phyloP scores from a whole-genome alignment of 305 asterid species.

The Fraxinus dipetala region DNA sequence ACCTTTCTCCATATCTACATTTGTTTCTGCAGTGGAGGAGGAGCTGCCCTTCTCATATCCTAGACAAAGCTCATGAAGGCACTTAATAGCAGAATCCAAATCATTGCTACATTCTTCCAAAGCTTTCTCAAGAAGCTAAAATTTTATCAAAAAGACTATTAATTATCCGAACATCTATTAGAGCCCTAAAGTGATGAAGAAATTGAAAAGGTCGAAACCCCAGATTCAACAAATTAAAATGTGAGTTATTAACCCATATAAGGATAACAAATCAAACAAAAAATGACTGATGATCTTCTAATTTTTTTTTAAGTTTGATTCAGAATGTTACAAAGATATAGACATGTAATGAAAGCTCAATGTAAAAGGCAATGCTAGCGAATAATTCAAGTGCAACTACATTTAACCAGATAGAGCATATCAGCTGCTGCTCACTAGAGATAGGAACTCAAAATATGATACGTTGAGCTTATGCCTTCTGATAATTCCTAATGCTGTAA shows the following conservation, averaged over 20 bases:
- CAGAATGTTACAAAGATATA: background rate
- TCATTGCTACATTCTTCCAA: background rate
- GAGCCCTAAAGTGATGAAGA: background rate
- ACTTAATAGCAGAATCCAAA: background rate
- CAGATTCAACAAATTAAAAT: background rate
- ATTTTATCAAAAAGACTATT: background rate
- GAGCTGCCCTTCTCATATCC: background rate
- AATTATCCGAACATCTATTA: background rate
- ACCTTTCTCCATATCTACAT: background rate
- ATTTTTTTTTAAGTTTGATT: too few relatives aligned
- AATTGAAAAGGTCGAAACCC: background rate
- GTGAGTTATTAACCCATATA: background rate
- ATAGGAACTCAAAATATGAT: background rate
- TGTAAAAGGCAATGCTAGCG: background rate
- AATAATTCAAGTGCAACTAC: background rate
- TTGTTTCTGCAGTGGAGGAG: background rate
- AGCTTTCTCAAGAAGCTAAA: slow-evolving; percentile 8
- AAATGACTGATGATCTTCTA: background rate
- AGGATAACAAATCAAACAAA: background rate
- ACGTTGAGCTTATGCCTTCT: background rate
- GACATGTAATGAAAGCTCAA: background rate
- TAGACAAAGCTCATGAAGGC: background rate
- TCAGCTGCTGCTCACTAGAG: background rate
- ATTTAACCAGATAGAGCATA: background rate
- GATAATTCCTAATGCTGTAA: background rate